Conservation (phyloP, 805 yeast genomes). For the Candida arabinofermentans region DNA sequence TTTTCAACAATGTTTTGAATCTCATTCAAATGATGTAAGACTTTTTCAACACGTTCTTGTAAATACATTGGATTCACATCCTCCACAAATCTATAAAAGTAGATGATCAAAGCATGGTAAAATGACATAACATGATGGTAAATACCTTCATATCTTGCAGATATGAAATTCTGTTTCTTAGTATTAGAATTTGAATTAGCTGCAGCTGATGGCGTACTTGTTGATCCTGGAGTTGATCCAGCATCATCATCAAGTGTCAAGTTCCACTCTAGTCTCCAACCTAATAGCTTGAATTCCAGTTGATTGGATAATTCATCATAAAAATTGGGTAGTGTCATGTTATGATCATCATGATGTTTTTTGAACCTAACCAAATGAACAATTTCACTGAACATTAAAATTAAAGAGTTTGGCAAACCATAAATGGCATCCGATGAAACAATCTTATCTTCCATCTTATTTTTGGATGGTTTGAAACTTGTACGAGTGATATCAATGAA, state of each 20-base stretch:
- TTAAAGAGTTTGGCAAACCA: slow-evolving; percentile 80
- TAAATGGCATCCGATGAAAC: slow-evolving; percentile 77
- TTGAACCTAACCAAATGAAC: slow-evolving; percentile 64
- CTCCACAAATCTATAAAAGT: slow-evolving; percentile 62
- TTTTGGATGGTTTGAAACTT: slow-evolving; percentile 35
- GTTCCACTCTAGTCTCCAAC: slow-evolving; percentile 78
- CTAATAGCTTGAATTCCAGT: slow-evolving; percentile 47
- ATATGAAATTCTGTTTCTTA: slow-evolving; percentile 33
- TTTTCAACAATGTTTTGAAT: slow-evolving; percentile 53
- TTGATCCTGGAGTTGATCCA: slow-evolving; percentile 4
- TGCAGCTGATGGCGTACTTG: not conserved
- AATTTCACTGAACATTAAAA: slow-evolving; percentile 66
- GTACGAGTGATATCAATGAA: slow-evolving; percentile 42
- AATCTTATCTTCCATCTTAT: slow-evolving; percentile 49
- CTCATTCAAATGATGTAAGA: slow-evolving; percentile 58
- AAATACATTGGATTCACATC: slow-evolving; percentile 50
- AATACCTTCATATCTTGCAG: slow-evolving; percentile 64
- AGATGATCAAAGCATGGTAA: slow-evolving; percentile 66
- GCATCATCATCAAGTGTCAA: slow-evolving; percentile 33
- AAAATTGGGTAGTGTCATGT: slow-evolving; percentile 31
- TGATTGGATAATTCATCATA: slow-evolving; percentile 32
- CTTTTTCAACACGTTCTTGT: slow-evolving; percentile 59
- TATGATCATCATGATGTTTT: slow-evolving; percentile 42
- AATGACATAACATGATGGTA: slow-evolving; percentile 80
- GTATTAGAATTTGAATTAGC: not conserved